These are phyloP conservation scores for Pythium vanterpoolii DNA, from an alignment of 352 stramenopile species.

Conservation along the genomic window DNA sequence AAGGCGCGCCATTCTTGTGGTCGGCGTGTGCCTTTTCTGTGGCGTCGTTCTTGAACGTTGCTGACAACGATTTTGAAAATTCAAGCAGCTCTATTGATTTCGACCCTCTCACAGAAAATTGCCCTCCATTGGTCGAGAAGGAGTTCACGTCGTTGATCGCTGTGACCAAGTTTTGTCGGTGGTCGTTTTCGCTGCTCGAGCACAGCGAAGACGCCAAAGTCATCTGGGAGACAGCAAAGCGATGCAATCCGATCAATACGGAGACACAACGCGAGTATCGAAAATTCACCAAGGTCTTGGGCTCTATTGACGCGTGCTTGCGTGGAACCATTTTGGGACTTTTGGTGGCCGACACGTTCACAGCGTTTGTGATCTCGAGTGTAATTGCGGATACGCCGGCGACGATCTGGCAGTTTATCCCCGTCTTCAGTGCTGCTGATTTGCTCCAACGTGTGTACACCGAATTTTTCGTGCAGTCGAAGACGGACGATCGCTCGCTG, in stretches of 20 bases:
- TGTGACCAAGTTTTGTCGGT: constrained; percentile 84
- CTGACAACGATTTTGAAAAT: constrained; percentile 50
- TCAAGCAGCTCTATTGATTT: constrained; percentile 26
- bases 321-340: constrained; percentile 80
- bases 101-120: constrained; percentile 54
- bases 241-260: constrained; percentile 79
- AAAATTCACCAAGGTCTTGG: constrained; percentile 87
- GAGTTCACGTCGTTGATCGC: constrained; percentile 72
- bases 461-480: constrained; percentile 72
- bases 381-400: constrained; percentile 64
- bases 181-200: constrained; percentile 84
- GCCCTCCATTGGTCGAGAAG: constrained; percentile 71
- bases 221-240: constrained; percentile 85
- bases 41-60: constrained; percentile 69
- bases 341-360: constrained; percentile 83
- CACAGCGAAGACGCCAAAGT: constrained; percentile 84
- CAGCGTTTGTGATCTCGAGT: constrained; percentile 81
- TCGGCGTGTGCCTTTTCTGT: constrained; percentile 80
- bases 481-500: constrained; percentile 53
- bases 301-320: constrained; percentile 80
- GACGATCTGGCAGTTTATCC: constrained; percentile 77
- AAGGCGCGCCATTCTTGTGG: constrained; percentile 82
- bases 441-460: constrained; percentile 69
- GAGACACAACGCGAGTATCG: constrained; percentile 85
- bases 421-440: constrained; percentile 77